These are phyloP conservation scores for Talaromyces amestolkiae DNA, from an alignment of 2,329 filamentous ascomycete genomes.

Conservation along the genomic window DNA sequence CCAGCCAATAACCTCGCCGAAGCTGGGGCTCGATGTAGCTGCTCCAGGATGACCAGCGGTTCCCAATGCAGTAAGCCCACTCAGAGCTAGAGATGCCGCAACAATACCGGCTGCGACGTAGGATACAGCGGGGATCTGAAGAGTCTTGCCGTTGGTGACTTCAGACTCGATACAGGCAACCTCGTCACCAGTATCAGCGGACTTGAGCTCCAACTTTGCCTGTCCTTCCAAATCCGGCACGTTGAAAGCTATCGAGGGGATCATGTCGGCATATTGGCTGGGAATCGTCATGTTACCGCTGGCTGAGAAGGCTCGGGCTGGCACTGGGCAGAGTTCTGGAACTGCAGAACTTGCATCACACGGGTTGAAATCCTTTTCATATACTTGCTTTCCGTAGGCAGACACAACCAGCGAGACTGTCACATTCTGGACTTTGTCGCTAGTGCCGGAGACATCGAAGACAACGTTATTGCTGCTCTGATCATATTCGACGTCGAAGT, in stretches of 20 bases:
- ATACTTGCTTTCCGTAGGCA: constrained; percentile 81
- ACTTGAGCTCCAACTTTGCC: constrained; percentile 73
- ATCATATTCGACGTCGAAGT: constrained; percentile 76
- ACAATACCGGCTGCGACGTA: constrained; percentile 83
- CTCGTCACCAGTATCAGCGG: constrained; percentile 57
- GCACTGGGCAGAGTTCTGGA: constrained; percentile 78
- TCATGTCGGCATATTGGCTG: constrained; percentile 65
- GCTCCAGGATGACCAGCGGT: constrained; percentile 60
- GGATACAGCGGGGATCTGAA: constrained; percentile 70
- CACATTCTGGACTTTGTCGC: constrained; percentile 72
- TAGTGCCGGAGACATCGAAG: constrained; percentile 81
- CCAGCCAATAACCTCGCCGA: constrained; percentile 79
- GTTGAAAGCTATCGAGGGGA: constrained; percentile 84
- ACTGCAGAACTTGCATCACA: constrained; percentile 68
- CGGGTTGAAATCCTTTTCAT: constrained; percentile 77
- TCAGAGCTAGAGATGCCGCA: constrained; percentile 74
- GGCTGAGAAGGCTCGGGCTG: constrained; percentile 70
- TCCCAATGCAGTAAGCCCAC: constrained; percentile 67
- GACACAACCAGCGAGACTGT: constrained; percentile 71
- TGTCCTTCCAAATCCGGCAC: constrained; percentile 86
- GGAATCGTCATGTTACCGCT: constrained; percentile 71
- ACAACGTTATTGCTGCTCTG: constrained; percentile 67
- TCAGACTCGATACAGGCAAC: constrained; percentile 80
- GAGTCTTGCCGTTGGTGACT: constrained; percentile 84
- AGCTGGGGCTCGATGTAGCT: constrained; percentile 73